Evolutionary conservation across 1,284 basidiomycete genomes (phyloP), one percentile per base, ranked within the genome.

Genomic region (Trametes pubescens): DNA sequence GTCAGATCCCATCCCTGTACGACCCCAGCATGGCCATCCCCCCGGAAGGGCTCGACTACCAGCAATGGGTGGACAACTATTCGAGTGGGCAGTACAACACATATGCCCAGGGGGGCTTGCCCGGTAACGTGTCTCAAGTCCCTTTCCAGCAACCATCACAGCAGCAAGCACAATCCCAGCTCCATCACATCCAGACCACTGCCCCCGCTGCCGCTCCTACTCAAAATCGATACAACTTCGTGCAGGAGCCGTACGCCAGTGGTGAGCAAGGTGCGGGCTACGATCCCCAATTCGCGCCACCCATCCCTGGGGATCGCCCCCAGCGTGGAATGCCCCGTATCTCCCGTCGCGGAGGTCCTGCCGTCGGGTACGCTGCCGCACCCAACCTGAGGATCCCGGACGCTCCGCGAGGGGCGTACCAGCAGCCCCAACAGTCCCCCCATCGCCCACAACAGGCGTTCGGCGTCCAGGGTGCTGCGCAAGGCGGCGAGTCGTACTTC

Each of bases 1-100:
- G 73, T 34, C 65, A 70, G 29, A 64, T 72, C 49, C 74, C 74
- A 6, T 68, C 74, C 18, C 74, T 71, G 61, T 76, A 72, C 65
- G 74, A 75, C 59, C 71, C 72, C 37, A 71, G 70, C 40, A 67
- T 72, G 47, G 71, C 67, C 0, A 60, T 64, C 46, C 47, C 65
- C 26, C 73, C 59, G 22, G 61, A 71, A 55, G 65, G 67, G 67
- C 56, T 69, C 51, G 66, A 71, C 59, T 76, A 76, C 64, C 67
- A 73, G 37, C 68, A 71, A 34, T 76, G 74, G 74, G 56, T 72
- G 14, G 66, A 71, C n/a, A 70, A 37, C 59, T 67, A 68, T 54
- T 52, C 44, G 48, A 62, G 48, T 60, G 52, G 60, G 44, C 66
- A 67, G 55, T 63, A 61, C 44, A 26, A 52, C 34, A 65, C 59